Percentiles rank a stretch among this genome's conserved stretches.
These are phyloP conservation scores for Penicillium malachiteum DNA, from an alignment of 495 filamentous ascomycete species.

Conservation along the genomic window DNA sequence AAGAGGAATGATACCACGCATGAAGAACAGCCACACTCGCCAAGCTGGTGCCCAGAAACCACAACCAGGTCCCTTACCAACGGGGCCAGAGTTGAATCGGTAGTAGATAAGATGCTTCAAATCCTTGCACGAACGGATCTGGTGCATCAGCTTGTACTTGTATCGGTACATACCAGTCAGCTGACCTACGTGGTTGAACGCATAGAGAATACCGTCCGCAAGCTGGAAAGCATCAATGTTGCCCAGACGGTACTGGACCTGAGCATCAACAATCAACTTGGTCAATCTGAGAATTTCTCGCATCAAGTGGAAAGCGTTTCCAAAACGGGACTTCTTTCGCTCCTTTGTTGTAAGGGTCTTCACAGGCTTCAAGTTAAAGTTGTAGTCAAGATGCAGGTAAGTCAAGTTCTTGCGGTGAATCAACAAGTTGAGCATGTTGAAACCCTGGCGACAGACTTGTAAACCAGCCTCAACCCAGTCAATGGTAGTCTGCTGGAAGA, in stretches of 20 bases:
- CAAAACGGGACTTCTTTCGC: conserved; percentile 98
- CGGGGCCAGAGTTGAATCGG: conserved; percentile 95
- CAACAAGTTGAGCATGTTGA: conserved; percentile 98
- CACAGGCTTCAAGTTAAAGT: conserved; percentile 99
- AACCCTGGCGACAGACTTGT: conserved; percentile 96
- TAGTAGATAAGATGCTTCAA: conserved; percentile 99
- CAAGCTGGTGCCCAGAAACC: conserved; percentile 99
- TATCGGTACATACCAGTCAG: conserved; percentile 99
- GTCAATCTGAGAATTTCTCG: conserved; percentile 96
- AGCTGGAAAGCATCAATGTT: conserved; percentile 99
- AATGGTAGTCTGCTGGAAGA: conserved; percentile 98
- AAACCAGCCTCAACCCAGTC: conserved; percentile 99
- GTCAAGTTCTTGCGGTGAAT: conserved; percentile 99
- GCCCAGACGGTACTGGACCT: conserved; percentile 95
- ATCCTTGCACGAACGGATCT: conserved; percentile 99
- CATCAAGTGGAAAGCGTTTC: conserved; percentile 99
- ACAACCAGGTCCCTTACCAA: conserved; percentile 96
- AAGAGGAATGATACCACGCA: conserved; percentile 96
- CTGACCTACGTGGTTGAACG: conserved; percentile 99
- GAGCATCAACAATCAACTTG: conserved; percentile 97
- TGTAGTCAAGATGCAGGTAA: conserved; percentile 98
- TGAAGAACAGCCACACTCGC: conserved; percentile 99
- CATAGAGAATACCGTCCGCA: conserved; percentile 96
- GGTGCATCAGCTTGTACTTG: conserved; percentile 99
- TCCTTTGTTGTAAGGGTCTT: conserved; percentile 99